These are phyloP conservation scores for Paracoccidioides lutzii DNA, from an alignment of 2,329 filamentous ascomycete species.

Conservation along the genomic window DNA sequence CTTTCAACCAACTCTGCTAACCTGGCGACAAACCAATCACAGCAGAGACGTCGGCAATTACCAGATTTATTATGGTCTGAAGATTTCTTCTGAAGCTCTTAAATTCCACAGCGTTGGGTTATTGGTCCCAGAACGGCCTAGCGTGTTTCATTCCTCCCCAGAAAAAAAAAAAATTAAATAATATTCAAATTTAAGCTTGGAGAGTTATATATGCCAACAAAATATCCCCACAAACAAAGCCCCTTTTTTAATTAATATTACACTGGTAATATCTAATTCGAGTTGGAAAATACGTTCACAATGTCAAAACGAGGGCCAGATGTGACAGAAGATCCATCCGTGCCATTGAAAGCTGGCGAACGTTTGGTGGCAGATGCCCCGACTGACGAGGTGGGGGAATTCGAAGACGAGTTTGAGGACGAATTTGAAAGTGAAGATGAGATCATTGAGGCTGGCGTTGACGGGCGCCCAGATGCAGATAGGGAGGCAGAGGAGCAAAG, in stretches of 20 bases:
- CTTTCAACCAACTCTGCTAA: background rate
- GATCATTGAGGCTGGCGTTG: conserved; percentile 85
- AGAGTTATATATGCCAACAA: background rate
- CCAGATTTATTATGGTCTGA: too few species aligned
- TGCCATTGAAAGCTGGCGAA: conserved; percentile 49
- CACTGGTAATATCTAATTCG: background rate
- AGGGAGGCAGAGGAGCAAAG: conserved; percentile 69
- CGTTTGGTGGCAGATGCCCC: conserved; percentile 40
- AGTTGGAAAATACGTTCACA: background rate
- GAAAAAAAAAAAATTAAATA: background rate
- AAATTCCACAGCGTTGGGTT: background rate
- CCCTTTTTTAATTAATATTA: background rate
- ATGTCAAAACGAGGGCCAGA: conserved; percentile 53
- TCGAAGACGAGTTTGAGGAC: conserved; percentile 79
- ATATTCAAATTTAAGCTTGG: too few species aligned
- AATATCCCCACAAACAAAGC: background rate
- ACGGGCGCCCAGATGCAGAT: conserved; percentile 84
- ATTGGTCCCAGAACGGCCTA: conserved; percentile 9
- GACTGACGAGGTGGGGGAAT: conserved; percentile 46
- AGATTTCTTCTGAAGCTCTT: too few species aligned
- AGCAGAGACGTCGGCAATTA: too few species aligned
- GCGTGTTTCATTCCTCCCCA: background rate
- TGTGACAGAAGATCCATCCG: conserved; percentile 35
- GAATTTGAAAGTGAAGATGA: conserved; percentile 92
- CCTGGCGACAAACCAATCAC: too few species aligned